Percentiles rank a stretch among this genome's conserved stretches.
Conservation (phyloP, 257 asterid species). For the Solanum appendiculatum region DNA sequence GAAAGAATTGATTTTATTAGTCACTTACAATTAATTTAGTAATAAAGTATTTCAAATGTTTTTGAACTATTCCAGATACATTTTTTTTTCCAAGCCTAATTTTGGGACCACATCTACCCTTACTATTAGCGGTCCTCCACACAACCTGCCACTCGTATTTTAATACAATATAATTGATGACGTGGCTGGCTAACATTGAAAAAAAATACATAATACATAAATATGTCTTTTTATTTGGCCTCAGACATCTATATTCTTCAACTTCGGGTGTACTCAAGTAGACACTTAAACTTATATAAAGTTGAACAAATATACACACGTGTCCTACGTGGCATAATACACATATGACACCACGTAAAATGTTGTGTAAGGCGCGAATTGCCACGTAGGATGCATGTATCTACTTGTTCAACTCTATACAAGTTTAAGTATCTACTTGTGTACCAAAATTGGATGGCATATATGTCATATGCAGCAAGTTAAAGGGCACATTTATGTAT, state of each 20-base stretch:
- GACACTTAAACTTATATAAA: too few species aligned
- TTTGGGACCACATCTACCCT: neutral
- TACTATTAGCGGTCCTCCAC: neutral
- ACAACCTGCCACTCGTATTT: neutral
- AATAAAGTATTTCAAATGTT: neutral
- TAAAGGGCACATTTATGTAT: too few species aligned
- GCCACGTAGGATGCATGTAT: rapidly evolving
- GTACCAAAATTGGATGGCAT: too few species aligned
- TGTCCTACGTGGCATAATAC: too few species aligned
- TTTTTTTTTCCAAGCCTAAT: neutral
- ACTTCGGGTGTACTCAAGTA: too few species aligned
- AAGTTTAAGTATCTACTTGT: too few species aligned
- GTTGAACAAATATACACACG: neutral
- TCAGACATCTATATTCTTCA: too few species aligned
- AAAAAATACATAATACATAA: too few species aligned
- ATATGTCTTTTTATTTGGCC: rapidly evolving
- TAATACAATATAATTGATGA: too few species aligned
- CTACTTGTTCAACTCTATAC: neutral
- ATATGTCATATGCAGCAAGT: neutral
- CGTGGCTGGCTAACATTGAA: neutral
- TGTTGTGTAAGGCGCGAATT: neutral
- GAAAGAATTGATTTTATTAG: too few species aligned
- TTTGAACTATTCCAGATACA: neutral
- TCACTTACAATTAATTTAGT: too few species aligned
- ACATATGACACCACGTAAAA: neutral